Evolutionary conservation across 768 basidiomycete genomes (phyloP), one percentile per base, ranked within the genome.

Genomic region (Lactifluus piperatus): DNA sequence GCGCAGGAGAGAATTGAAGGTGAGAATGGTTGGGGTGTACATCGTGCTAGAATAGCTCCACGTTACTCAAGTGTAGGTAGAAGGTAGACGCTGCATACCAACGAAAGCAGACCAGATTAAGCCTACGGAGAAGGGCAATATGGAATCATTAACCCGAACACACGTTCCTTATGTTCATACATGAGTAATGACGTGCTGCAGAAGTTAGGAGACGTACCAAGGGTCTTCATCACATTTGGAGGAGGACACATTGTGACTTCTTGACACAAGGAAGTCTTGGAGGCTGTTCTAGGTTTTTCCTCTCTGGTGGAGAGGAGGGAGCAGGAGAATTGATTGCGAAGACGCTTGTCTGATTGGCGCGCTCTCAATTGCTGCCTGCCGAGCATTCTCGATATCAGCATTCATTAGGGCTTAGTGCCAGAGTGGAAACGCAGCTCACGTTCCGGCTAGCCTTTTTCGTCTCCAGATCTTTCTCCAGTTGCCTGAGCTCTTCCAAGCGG

Each of bases 31-130:
- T n/a, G 82, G 76, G 6, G 86, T 84, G 63, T 82, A 79, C 67
- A 83, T 79, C n/a, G 81, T 84, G 63, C 81, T 80, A 29, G 36
- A 51, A 7, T 50, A 52, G 24, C 32, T 36, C 18, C 4, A 34
- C 36, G 36, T 7, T 16, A 37, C 18, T 62, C 46, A 22, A 46
- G 30, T 13, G 22, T 32, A 7, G 11, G 20, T 24, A 58, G 1
- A 43, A 56, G 49, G 54, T 11, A 44, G 53, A 45, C 20, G 5
- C 32, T 14, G 66, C 73, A 51, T 51, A 80, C 81, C 76, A 76
- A 41, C 92, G 85, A 67, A 86, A 91, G 67, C 82, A 91, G 44
- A 94, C 81, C 51, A 94, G 78, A 64, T 91, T 83, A 24, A 92
- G 70, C 5, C 91, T 81, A 14, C 78, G 76, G 62, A 91, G 77